These are phyloP conservation scores for Alliaria petiolata DNA, from an alignment of 345 rosid species.

Conservation along the genomic window DNA sequence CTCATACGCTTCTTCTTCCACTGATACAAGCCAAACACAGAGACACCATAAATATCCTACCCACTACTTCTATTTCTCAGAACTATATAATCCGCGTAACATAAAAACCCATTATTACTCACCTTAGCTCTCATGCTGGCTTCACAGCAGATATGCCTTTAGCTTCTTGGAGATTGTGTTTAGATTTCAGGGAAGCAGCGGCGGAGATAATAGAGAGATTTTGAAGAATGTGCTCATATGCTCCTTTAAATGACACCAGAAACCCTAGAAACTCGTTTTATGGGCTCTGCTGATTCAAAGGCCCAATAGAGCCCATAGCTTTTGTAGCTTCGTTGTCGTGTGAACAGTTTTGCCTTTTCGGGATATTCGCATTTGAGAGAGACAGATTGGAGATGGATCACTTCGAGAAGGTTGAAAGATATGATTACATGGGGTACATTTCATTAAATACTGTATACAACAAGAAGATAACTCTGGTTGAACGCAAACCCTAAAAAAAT, in stretches of 20 bases:
- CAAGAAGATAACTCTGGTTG: background rate
- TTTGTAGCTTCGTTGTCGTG: background rate
- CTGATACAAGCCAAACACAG: conserved; percentile 30
- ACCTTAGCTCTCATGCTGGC: conserved; percentile 32
- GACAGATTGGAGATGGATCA: background rate
- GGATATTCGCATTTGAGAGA: background rate
- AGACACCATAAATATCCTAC: background rate
- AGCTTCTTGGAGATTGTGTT: background rate
- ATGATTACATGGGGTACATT: conserved; percentile 1
- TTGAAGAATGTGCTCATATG: background rate
- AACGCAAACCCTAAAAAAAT: background rate
- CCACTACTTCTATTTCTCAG: background rate
- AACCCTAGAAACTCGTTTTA: conserved; percentile 7
- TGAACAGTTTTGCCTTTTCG: background rate
- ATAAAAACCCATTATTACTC: background rate
- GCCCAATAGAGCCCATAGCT: conserved; percentile 14
- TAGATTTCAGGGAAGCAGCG: background rate
- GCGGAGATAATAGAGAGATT: conserved; percentile 2
- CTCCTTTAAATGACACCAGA: conserved; percentile 7
- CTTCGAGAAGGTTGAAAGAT: background rate
- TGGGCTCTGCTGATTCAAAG: background rate
- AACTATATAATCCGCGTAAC: background rate
- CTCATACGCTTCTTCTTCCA: conserved; percentile 99
- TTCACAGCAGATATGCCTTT: background rate
- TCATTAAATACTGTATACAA: background rate